Conservation (phyloP, 2,329 filamentous ascomycete species). For the Elsinoe fawcettii region DNA sequence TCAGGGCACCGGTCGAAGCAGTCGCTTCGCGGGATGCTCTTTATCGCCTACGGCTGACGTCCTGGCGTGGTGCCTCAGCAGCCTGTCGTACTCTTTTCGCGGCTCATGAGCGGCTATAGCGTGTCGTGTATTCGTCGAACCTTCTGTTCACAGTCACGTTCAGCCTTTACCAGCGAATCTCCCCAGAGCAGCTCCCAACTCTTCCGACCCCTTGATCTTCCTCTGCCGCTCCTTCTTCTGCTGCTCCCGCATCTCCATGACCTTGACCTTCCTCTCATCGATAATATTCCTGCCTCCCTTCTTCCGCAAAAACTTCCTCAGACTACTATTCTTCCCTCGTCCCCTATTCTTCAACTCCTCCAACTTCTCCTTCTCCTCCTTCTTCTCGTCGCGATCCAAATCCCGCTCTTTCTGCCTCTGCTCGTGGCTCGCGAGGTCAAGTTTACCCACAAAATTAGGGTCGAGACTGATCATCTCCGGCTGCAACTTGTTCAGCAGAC, state of each 20-base stretch:
- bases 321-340: conserved; percentile 78
- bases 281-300: conserved; percentile 89
- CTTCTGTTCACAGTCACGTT: not conserved
- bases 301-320: conserved; percentile 85
- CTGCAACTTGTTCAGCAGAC: conserved; percentile 84
- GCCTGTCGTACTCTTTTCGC: too few relatives aligned
- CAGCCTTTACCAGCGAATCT: conserved; percentile 66
- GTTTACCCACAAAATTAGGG: conserved; percentile 80
- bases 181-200: conserved; percentile 76
- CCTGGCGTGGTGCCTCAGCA: too few relatives aligned
- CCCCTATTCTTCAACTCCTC: conserved; percentile 65
- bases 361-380: conserved; percentile 46
- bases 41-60: too few relatives aligned
- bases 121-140: too few relatives aligned
- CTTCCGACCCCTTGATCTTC: conserved; percentile 60
- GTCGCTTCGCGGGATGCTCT: too few relatives aligned
- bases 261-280: conserved; percentile 83
- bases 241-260: conserved; percentile 67
- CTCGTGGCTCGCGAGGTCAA: conserved; percentile 73
- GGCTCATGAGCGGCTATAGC: too few relatives aligned
- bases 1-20: too few relatives aligned
- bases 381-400: conserved; percentile 56
- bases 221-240: conserved; percentile 61
- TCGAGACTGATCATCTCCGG: conserved; percentile 96
- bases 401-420: conserved; percentile 70